Conservation (phyloP, 768 basidiomycete species). For the Daedalea quercina region DNA sequence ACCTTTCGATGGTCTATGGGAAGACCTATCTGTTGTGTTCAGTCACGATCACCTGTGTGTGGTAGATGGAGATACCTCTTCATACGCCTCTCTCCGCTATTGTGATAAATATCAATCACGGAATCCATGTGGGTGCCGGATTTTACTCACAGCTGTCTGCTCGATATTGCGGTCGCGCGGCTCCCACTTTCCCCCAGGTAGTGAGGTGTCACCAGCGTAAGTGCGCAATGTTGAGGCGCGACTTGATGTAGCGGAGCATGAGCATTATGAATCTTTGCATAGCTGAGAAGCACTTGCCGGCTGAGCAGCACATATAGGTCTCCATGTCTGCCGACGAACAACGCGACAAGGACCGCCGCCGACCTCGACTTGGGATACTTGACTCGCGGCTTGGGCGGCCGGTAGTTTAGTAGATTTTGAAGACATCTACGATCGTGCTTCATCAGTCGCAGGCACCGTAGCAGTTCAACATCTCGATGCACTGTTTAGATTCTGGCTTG, state of each 20-base stretch:
- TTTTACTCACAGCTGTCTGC: slow-evolving; percentile 64
- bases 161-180: slow-evolving; percentile 60
- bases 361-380: slow-evolving; percentile 48
- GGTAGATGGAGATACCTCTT: slow-evolving; percentile 53
- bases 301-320: slow-evolving; percentile 85
- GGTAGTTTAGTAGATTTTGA: slow-evolving; percentile 45
- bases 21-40: slow-evolving; percentile 66
- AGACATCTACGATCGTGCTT: slow-evolving; percentile 44
- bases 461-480: not conserved
- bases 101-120: not conserved
- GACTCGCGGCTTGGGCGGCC: slow-evolving; percentile 29
- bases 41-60: not conserved
- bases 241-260: slow-evolving; percentile 29
- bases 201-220: slow-evolving; percentile 83
- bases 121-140: not conserved
- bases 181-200: slow-evolving; percentile 84
- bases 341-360: slow-evolving; percentile 75
- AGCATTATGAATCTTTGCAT: too few species aligned
- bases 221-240: slow-evolving; percentile 65
- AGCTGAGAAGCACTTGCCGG: slow-evolving; percentile 40
- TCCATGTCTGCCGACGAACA: slow-evolving; percentile 80
- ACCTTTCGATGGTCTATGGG: slow-evolving; percentile 63
- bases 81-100: slow-evolving; percentile 88
- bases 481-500: slow-evolving; percentile 46
- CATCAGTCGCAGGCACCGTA: too few species aligned